Conservation (phyloP, 352 stramenopile genomes). For the Phytophthora pluvialis region DNA sequence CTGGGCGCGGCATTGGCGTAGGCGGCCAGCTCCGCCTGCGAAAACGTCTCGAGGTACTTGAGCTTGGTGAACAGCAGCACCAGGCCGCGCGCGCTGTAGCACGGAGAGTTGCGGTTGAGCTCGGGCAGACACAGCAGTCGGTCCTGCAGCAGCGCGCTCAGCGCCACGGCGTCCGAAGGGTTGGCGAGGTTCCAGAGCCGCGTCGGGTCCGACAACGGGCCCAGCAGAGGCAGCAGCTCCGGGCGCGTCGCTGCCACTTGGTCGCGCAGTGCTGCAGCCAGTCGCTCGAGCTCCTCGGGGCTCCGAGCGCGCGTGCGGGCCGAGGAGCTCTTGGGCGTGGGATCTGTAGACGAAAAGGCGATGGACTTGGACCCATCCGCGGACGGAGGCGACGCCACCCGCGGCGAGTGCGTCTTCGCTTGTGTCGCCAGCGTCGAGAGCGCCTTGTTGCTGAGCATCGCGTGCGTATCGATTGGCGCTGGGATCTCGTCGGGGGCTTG, state of each 20-base stretch:
- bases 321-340: conserved; percentile 4
- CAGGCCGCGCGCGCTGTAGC: conserved; percentile 79
- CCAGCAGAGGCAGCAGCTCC: conserved; percentile 67
- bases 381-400: conserved; percentile 25
- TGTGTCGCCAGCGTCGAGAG: conserved; percentile 38
- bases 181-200: conserved; percentile 45
- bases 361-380: neutral
- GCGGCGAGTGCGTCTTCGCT: conserved; percentile 41
- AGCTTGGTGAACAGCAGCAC: conserved; percentile 88
- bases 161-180: conserved; percentile 64
- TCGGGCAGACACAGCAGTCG: conserved; percentile 76
- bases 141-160: conserved; percentile 74
- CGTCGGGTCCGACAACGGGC: conserved; percentile 5
- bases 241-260: conserved; percentile 56
- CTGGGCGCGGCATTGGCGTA: conserved; percentile 48
- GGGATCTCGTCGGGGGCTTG: neutral
- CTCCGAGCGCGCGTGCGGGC: neutral
- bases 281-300: conserved; percentile 19
- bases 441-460: conserved; percentile 35
- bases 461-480: neutral
- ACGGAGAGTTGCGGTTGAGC: conserved; percentile 81
- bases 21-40: conserved; percentile 52
- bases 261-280: conserved; percentile 37
- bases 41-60: conserved; percentile 84
- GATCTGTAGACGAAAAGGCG: conserved; percentile 13